These are phyloP conservation scores for Amphirosellinia nigrospora DNA, from an alignment of 495 filamentous ascomycete genomes.

Conservation along the genomic window DNA sequence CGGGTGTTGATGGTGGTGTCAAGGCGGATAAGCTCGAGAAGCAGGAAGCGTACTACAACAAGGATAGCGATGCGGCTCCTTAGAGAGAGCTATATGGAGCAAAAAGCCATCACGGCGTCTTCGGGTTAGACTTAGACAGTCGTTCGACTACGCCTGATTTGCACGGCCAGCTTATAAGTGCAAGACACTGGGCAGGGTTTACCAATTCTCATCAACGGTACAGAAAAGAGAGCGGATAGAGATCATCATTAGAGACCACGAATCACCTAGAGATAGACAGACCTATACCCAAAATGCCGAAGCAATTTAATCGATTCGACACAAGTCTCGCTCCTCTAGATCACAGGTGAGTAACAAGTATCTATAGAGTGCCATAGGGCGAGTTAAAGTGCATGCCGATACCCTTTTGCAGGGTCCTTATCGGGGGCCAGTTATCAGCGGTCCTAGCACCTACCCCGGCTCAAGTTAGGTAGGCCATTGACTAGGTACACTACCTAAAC, in stretches of 20 bases:
- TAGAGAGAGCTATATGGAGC: not conserved
- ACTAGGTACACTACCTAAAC: not conserved
- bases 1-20: slow-evolving; percentile 48
- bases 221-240: not conserved
- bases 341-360: not conserved
- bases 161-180: not conserved
- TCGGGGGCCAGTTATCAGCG: not conserved
- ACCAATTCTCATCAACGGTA: not conserved
- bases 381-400: not conserved
- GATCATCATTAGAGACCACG: not conserved
- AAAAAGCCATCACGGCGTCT: not conserved
- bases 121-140: not conserved
- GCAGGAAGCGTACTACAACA: slow-evolving; percentile 53
- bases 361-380: not conserved
- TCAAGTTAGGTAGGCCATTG: not conserved
- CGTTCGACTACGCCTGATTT: not conserved
- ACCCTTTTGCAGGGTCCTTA: not conserved
- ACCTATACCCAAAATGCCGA: slow-evolving; percentile 2
- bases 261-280: slow-evolving; percentile 17
- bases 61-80: slow-evolving; percentile 25
- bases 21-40: slow-evolving; percentile 39
- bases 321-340: too few species aligned
- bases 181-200: not conserved
- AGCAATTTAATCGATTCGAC: not conserved
- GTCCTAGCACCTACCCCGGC: not conserved